Base-by-base conservation (phyloP, 116 monocot genomes). In the Dioscorea cayenensis region DNA sequence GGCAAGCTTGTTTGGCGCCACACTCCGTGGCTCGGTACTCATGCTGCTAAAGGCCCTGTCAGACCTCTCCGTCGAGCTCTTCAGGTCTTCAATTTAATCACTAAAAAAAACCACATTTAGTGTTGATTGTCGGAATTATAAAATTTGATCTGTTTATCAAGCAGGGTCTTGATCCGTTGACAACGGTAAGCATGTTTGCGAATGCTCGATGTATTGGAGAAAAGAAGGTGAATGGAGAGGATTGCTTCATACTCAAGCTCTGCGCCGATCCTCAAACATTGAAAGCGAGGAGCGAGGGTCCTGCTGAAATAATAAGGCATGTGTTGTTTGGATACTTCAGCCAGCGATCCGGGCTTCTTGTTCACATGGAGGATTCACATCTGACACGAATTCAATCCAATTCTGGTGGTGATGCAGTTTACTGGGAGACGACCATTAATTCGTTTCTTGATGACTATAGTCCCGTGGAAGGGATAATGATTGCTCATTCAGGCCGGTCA, bases 1-100 rank as follows among this genome's bases (percentile, higher is more conserved):
- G 93, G 93, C 72, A 81, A 80, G 74, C 84, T 92, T 25, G 92
- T 92, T 18, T 92, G 92, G 92, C 81, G 92, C 14, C 92, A 93
- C 75, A 93, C 92, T 18, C 94, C 94, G 0, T 94, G 94, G 94
- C 90, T 90, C 17, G 94, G 94, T 49, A 80, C 87, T 28, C 94
- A 90, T 38, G 90, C 94, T 17, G 89, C 90, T 64, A 94, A 94
- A 70, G 94, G 94, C 64, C 94, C 94, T 35, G 90, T 90, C 37
- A 75, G 94, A 7, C 90, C 94, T 4, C 85, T 94, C 43, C 90
- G 89, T 63, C 90, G 94, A 12, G 82, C 90, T 17, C 90, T 94
- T 38, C 94, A 94, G 87, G 93, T 93, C 76, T 61, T 17, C 12
- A 55, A 55, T 55, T 55, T 16, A 5, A 55, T 55, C 43, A 43